Percentiles rank a stretch among this genome's conserved stretches.
Conservation (phyloP, 495 filamentous ascomycete species). For the Tuber aestivum region DNA sequence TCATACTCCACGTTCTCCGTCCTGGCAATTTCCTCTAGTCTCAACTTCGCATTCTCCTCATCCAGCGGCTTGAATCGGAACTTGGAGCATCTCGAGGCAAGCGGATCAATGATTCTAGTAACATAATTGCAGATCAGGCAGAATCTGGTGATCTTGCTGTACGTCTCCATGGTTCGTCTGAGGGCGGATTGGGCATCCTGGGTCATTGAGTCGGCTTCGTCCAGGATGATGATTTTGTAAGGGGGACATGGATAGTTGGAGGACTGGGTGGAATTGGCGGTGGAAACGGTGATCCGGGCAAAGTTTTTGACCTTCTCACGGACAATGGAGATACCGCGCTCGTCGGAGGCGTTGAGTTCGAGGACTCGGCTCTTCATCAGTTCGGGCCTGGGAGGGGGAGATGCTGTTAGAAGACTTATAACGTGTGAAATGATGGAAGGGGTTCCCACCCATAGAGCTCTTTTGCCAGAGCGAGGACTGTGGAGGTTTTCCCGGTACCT, state of each 20-base stretch:
- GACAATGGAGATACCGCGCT: slow-evolving; percentile 93
- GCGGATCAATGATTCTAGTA: slow-evolving; percentile 91
- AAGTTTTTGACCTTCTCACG: slow-evolving; percentile 99
- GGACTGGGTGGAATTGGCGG: slow-evolving; percentile 61
- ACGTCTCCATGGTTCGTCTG: slow-evolving; percentile 94
- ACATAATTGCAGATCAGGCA: slow-evolving; percentile 99
- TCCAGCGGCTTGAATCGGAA: slow-evolving; percentile 97
- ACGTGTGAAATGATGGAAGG: background rate
- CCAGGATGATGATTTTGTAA: slow-evolving; percentile 96
- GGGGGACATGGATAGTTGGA: slow-evolving; percentile 85
- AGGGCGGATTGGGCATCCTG: slow-evolving; percentile 94
- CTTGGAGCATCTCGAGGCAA: slow-evolving; percentile 88
- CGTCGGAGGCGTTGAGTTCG: slow-evolving; percentile 97
- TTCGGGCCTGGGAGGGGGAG: slow-evolving; percentile 56
- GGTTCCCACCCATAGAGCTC: slow-evolving; percentile 66
- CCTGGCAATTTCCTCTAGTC: slow-evolving; percentile 73
- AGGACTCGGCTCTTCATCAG: slow-evolving; percentile 90
- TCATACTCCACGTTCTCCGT: slow-evolving; percentile 69
- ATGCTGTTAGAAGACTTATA: background rate
- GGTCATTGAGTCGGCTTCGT: slow-evolving; percentile 98
- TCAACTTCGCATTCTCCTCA: slow-evolving; percentile 64
- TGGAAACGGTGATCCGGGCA: slow-evolving; percentile 84
- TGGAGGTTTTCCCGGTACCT: slow-evolving; percentile 74
- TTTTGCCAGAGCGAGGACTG: slow-evolving; percentile 81
- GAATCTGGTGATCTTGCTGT: slow-evolving; percentile 91